Evolutionary conservation across 495 filamentous ascomycete species (phyloP).

Genomic region (Aspergillus haitiensis): DNA sequence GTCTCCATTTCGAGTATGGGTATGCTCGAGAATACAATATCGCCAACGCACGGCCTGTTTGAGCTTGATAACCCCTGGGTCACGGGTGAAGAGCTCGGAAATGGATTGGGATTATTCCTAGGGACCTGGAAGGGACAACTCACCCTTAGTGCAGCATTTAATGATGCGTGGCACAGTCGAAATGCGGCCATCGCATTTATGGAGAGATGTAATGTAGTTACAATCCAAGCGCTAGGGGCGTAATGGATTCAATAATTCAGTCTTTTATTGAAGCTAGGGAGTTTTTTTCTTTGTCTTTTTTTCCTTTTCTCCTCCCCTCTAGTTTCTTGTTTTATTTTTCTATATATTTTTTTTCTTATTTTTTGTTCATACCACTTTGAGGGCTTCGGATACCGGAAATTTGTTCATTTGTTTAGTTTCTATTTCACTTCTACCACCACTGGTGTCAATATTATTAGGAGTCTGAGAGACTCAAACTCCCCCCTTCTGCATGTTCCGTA

Average conservation of each 20-base stretch:
- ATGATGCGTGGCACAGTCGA: conserved; percentile 38
- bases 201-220: conserved; percentile 20
- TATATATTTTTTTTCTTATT: too few species aligned
- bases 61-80: conserved; percentile 40
- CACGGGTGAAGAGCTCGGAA: conserved; percentile 40
- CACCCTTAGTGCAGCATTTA: conserved; percentile 39
- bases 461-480: too few species aligned
- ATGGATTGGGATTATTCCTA: conserved; percentile 40
- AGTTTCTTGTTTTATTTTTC: too few species aligned
- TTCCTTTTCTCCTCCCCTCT: too few species aligned
- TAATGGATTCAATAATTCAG: neutral
- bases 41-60: conserved; percentile 26
- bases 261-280: too few species aligned
- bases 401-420: too few species aligned
- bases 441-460: too few species aligned
- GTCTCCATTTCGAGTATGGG: conserved; percentile 45
- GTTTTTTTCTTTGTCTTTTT: too few species aligned
- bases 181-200: conserved; percentile 32
- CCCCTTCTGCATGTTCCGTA: too few species aligned
- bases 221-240: conserved; percentile 8
- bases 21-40: conserved; percentile 30
- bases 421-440: too few species aligned
- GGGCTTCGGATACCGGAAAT: too few species aligned
- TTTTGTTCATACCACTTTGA: too few species aligned
- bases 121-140: conserved; percentile 36